A percentile compares a stretch with the other conserved stretches of the same genome.
Conservation (phyloP, 1,139 yeast species). For the Kodamaea sp. region DNA sequence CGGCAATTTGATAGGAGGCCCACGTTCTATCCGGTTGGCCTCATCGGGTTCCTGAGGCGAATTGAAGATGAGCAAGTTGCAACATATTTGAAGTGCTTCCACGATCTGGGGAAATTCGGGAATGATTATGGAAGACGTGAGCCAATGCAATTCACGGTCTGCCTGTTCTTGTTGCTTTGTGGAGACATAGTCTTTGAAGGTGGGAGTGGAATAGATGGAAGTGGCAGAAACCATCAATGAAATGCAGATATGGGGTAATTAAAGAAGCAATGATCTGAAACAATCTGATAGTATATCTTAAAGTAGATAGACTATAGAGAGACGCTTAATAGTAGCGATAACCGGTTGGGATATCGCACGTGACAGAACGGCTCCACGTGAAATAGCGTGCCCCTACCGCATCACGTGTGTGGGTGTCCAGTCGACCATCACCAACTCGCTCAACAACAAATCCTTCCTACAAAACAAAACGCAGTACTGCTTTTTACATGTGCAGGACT, state of each 20-base stretch:
- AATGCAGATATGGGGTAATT: too few relatives aligned
- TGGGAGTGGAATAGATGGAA: background rate
- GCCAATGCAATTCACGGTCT: conserved; percentile 47
- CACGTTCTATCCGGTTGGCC: conserved; percentile 28
- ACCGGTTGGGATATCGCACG: background rate
- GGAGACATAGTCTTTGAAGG: background rate
- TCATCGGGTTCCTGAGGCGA: conserved; percentile 42
- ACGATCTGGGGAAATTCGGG: conserved; percentile 44
- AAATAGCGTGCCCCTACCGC: conserved; percentile 1
- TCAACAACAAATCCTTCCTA: conserved; percentile 10
- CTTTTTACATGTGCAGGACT: conserved; percentile 16
- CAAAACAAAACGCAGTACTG: conserved; percentile 8
- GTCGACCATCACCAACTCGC: conserved; percentile 9
- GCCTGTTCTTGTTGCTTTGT: conserved; percentile 15
- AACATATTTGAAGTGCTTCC: conserved; percentile 43
- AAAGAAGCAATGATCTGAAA: too few relatives aligned
- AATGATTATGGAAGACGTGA: conserved; percentile 27
- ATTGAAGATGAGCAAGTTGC: conserved; percentile 38
- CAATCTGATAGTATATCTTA: too few relatives aligned
- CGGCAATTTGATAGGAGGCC: conserved; percentile 44
- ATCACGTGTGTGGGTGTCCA: too few relatives aligned
- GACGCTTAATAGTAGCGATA: too few relatives aligned
- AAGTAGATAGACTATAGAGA: too few relatives aligned
- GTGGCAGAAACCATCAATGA: background rate
- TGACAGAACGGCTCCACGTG: background rate